Conservation (phyloP, 2,329 filamentous ascomycete species). For the Tolypocladium endophyticum region DNA sequence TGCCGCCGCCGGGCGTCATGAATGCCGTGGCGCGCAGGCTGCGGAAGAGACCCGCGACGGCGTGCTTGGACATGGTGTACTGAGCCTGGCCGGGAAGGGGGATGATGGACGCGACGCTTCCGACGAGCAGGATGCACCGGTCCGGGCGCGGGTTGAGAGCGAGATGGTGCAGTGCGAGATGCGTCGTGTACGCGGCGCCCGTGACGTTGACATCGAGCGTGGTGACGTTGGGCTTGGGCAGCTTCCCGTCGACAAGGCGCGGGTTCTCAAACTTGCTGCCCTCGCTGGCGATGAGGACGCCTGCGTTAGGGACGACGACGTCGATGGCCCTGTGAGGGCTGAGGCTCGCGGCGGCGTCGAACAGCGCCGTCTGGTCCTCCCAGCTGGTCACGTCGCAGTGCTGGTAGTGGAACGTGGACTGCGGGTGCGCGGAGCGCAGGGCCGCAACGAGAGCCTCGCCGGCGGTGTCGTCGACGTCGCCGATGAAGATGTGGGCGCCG, state of each 20-base stretch:
- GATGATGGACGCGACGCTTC: conserved; percentile 47
- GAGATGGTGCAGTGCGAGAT: conserved; percentile 46
- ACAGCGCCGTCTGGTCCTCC: conserved; percentile 52
- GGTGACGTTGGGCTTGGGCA: conserved; percentile 35
- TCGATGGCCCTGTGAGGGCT: conserved; percentile 48
- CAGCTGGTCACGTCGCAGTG: conserved; percentile 56
- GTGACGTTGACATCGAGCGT: conserved; percentile 53
- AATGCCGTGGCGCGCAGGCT: conserved; percentile 38
- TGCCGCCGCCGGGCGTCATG: conserved; percentile 11
- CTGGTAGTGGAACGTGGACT: conserved; percentile 41
- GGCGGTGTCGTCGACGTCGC: conserved; percentile 45
- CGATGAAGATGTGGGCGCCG: conserved; percentile 51
- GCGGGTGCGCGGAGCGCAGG: conserved; percentile 28
- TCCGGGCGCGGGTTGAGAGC: conserved; percentile 24
- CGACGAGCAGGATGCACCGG: conserved; percentile 51
- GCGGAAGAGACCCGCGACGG: conserved; percentile 53
- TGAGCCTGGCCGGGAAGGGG: conserved; percentile 33
- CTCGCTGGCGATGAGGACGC: conserved; percentile 33
- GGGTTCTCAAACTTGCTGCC: conserved; percentile 36
- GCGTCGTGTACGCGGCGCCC: conserved; percentile 54
- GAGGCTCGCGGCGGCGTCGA: conserved; percentile 43
- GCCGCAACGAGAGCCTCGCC: conserved; percentile 45
- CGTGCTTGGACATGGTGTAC: conserved; percentile 56
- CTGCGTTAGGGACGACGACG: conserved; percentile 56
- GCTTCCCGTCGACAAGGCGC: conserved; percentile 26